These are phyloP conservation scores for Carallia pectinifolia DNA, from an alignment of 345 rosid genomes.

Conservation along the genomic window DNA sequence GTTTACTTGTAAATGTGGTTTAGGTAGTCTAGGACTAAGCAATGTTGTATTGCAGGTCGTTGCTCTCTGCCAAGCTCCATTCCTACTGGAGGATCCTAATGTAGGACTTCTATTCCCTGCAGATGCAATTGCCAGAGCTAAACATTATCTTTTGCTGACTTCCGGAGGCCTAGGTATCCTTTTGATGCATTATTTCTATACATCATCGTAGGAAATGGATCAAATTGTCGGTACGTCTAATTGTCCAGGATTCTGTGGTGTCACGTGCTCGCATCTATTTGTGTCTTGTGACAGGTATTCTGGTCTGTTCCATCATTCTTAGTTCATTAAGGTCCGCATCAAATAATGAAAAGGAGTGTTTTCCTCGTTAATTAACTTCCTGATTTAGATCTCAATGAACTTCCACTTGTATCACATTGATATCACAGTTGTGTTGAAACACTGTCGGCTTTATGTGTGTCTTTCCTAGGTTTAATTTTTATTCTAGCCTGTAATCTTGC, in stretches of 20 bases:
- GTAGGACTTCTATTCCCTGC: constrained; percentile 89
- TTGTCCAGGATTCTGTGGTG: not conserved
- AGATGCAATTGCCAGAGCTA: constrained; percentile 94
- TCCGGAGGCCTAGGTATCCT: constrained; percentile 88
- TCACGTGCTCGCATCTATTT: not conserved
- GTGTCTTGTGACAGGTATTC: not conserved
- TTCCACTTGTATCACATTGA: not conserved
- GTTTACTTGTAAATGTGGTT: not conserved
- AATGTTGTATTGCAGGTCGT: constrained; percentile 57
- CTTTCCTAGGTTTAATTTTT: not conserved
- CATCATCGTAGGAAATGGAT: constrained; percentile 2
- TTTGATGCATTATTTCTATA: not conserved
- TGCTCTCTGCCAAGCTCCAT: constrained; percentile 98
- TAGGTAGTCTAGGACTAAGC: constrained; percentile 20
- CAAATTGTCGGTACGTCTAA: not conserved
- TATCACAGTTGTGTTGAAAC: not conserved
- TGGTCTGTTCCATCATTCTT: not conserved
- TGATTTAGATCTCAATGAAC: not conserved
- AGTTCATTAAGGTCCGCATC: not conserved
- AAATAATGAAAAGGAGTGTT: not conserved
- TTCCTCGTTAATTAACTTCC: not conserved
- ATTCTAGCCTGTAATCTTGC: not conserved
- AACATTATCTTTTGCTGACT: constrained; percentile 79
- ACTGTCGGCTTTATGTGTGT: too few species aligned
- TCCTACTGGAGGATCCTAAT: constrained; percentile 91